These are phyloP conservation scores for Penicillium sumatraense DNA, from an alignment of 2,329 filamentous ascomycete species.

Conservation along the genomic window DNA sequence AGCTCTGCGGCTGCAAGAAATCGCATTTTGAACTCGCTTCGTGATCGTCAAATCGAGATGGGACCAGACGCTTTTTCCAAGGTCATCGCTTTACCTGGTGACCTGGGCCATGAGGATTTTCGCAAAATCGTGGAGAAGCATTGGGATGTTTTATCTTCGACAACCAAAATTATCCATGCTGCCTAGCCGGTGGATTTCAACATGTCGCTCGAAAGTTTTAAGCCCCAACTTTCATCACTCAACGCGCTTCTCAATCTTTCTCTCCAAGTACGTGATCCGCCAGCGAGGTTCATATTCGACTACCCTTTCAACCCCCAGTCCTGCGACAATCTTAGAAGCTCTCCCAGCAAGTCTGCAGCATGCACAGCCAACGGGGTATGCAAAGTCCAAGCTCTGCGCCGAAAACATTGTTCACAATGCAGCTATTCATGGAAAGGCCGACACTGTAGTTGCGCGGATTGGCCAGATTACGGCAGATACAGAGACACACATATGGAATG, in stretches of 20 bases:
- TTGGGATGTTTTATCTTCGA: background rate
- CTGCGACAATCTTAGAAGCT: background rate
- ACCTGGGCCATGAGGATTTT: too few relatives aligned
- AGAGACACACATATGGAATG: conserved; percentile 19
- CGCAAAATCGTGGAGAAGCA: background rate
- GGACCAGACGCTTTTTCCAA: too few relatives aligned
- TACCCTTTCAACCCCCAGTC: background rate
- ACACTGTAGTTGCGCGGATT: conserved; percentile 34
- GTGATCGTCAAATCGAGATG: too few relatives aligned
- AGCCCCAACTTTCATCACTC: background rate
- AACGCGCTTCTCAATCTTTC: background rate
- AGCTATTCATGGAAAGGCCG: conserved; percentile 6
- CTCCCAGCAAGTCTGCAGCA: background rate
- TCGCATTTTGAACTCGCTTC: too few relatives aligned
- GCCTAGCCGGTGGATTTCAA: conserved; percentile 9
- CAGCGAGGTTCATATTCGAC: conserved; percentile 1
- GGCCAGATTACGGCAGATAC: conserved; percentile 41
- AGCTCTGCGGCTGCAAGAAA: too few relatives aligned
- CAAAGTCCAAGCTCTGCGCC: conserved; percentile 38
- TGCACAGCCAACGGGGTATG: conserved; percentile 37
- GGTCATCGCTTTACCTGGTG: too few relatives aligned
- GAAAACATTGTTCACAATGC: conserved; percentile 36
- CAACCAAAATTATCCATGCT: background rate
- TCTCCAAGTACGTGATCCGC: background rate
- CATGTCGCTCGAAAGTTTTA: background rate